Base-by-base conservation (phyloP, 1,284 basidiomycete genomes). In the Boletus coffeatus region DNA sequence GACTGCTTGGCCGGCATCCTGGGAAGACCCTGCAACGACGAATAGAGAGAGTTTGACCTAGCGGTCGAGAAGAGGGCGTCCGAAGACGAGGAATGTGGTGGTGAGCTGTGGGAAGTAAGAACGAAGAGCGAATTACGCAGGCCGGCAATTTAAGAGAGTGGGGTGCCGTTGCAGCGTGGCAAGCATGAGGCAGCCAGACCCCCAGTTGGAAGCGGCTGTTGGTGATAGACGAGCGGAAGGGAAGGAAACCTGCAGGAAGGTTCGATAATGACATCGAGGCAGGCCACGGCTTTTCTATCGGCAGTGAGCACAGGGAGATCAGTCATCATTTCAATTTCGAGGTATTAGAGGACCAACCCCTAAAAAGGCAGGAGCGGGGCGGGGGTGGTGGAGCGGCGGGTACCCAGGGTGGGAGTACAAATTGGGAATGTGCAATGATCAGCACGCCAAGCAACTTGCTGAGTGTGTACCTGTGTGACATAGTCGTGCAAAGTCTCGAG, bases 181-280 rank as follows among this genome's bases (percentile, higher is more conserved):
- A 63, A 75, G 80, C 83, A 86, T 83, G 83, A 85, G 84, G 83
- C 80, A 69, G 67, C 65, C 69, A 63, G 73, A 68, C 70, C 71
- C 70, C 68, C 60, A 65, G 65, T 58, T 67, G 59, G 70, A 62
- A 71, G 70, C 74, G 66, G 71, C 65, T 72, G 72, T 70, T 65
- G 59, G 74, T 74, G 71, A 73, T 74, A 67, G 74, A 75, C 72
- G 70, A 71, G 62, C 29, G 65, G 64, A 67, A 66, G 64, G 71
- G 56, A 74, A 75, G 65, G 70, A 67, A 69, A 65, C 66, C 61
- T 67, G 55, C 65, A 68, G 68, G 70, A 71, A 69, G 67, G 59
- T 67, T 65, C 68, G 71, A 73, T 73, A 67, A 50, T 69, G 72
- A 48, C 72, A 72, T 67, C 29, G 58, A 58, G 50, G 61, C 58